Percentiles rank a stretch among this genome's conserved stretches.
Evolutionary conservation across 805 yeast species (phyloP).

Genomic region (Spencermartinsiella europaea): DNA sequence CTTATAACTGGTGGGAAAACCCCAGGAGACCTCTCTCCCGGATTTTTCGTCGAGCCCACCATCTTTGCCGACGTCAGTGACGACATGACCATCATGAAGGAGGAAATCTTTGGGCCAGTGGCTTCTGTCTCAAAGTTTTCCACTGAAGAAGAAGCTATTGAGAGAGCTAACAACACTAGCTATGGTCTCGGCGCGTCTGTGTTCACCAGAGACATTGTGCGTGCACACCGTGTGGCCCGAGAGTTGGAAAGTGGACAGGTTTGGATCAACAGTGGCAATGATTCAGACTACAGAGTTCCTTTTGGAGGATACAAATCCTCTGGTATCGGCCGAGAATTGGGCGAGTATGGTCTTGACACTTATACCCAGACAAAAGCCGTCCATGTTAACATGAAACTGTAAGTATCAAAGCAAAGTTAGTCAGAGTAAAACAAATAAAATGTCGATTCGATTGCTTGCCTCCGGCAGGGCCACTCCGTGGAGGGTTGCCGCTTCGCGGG

Average conservation of each 20-base stretch:
- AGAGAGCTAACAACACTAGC: constrained; percentile 62
- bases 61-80: constrained; percentile 67
- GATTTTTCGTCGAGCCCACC: constrained; percentile 71
- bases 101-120: constrained; percentile 89
- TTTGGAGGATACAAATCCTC: constrained; percentile 78
- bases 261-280: constrained; percentile 66
- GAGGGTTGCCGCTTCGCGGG: too few relatives aligned
- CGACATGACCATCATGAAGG: constrained; percentile 60
- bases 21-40: constrained; percentile 36
- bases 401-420: too few relatives aligned
- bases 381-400: constrained; percentile 26
- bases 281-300: constrained; percentile 59
- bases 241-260: constrained; percentile 62
- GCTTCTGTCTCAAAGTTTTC: constrained; percentile 61
- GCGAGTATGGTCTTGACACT: constrained; percentile 62
- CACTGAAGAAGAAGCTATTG: constrained; percentile 62
- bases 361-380: constrained; percentile 75
- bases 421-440: neutral
- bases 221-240: constrained; percentile 60
- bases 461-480: too few relatives aligned
- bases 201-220: constrained; percentile 61
- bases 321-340: constrained; percentile 79
- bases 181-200: constrained; percentile 84
- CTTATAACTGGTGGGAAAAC: constrained; percentile 73
- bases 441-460: too few relatives aligned